Percentiles rank a stretch among this genome's conserved stretches.
Conservation (phyloP, 2,329 filamentous ascomycete species). For the Aspergillus tanneri region DNA sequence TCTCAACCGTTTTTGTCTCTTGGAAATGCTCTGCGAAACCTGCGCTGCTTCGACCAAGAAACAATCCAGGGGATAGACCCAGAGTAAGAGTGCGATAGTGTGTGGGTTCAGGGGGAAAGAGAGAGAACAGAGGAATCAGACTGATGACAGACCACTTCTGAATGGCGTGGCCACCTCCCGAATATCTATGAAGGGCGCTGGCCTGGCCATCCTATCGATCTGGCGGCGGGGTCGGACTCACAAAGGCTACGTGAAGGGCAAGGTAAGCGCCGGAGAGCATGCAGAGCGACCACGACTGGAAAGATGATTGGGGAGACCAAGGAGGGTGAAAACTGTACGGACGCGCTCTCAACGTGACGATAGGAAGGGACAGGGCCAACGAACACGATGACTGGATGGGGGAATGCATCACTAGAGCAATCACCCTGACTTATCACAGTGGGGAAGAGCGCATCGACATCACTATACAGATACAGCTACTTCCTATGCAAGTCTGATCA, state of each 20-base stretch:
- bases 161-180: constrained; percentile 22
- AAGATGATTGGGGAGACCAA: constrained; percentile 18
- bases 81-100: constrained; percentile 23
- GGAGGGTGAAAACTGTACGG: constrained; percentile 7
- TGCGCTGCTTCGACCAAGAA: constrained; percentile 30
- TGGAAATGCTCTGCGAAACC: constrained; percentile 26
- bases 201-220: constrained; percentile 13
- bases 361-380: constrained; percentile 4
- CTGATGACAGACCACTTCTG: constrained; percentile 7
- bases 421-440: constrained; percentile 35
- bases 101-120: constrained; percentile 22
- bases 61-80: constrained; percentile 18
- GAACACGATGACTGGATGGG: constrained; percentile 27
- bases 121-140: constrained; percentile 19
- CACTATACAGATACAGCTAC: constrained; percentile 6
- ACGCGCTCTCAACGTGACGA: constrained; percentile 6
- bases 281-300: constrained; percentile 14
- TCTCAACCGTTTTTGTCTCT: too few species aligned
- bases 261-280: constrained; percentile 34
- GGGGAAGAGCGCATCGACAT: constrained; percentile 16
- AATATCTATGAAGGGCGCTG: constrained; percentile 32
- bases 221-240: constrained; percentile 20
- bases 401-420: constrained; percentile 21
- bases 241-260: constrained; percentile 19
- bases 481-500: constrained; percentile 23